Evolutionary conservation across 2,329 filamentous ascomycete genomes (phyloP), one percentile per base, ranked within the genome.

Genomic region (Ceratocystis cacaofunesta): DNA sequence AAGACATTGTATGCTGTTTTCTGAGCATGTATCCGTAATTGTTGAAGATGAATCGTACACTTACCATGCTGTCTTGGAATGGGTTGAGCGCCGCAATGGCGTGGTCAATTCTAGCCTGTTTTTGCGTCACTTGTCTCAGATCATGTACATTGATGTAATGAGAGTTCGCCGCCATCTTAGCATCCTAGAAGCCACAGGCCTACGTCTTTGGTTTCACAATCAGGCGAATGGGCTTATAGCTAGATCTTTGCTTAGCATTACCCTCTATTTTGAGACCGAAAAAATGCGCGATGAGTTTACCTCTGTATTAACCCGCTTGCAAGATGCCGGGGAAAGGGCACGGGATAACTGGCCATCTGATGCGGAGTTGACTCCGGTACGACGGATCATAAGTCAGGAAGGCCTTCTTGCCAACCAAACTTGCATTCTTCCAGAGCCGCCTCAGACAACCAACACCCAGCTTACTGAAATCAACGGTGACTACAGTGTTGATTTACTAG

Each of bases 131-230:
- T 7, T 55, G 3, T 61, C 41, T 28, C 62, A 60, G 5, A 65
- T 67, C 36, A 67, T 67, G n/a, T 61, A 67, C 12, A 55, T 67
- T 22, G 58, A 67, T 46, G 36, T 58, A 12, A 10, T 19, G 41
- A 46, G 28, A 28, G 58, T 62, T 19, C 22, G 43, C 17, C 55
- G 52, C 8, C 15, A 25, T 22, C n/a, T 25, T 10, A 44, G 61
- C 22, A 5, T 36, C 19, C 12, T 28, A 3, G 43, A 25, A 22
- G 41, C 60, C n/a, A 17, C 28, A 2, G 55, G 46, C 15, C 52
- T 61, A 3, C 52, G 57, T 5, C 7, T 65, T 7, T 60, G 43
- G 52, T 66, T 61, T 44, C 65, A 46, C n/a, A 41, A 46, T n/a
- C 43, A 50, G n/a, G 44, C 50, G 1, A 52, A 46, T 36, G 32